These are phyloP conservation scores for Fusarium devonianum DNA, from an alignment of 2,329 filamentous ascomycete species.

Conservation along the genomic window DNA sequence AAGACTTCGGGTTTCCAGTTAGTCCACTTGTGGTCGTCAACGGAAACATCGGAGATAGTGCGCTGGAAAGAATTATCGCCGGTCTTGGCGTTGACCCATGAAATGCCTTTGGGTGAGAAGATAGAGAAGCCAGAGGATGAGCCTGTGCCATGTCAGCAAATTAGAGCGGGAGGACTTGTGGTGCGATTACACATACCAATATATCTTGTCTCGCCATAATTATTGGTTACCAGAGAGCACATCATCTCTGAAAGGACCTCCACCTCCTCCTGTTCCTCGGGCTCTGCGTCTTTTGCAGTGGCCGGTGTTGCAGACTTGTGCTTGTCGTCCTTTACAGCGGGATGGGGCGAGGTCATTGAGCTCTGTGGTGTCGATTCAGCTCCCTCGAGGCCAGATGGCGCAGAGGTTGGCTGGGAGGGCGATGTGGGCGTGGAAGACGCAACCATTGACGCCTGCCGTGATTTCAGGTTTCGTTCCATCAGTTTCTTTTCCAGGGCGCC, in stretches of 20 bases:
- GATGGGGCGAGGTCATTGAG: constrained; percentile 60
- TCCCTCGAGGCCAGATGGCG: constrained; percentile 48
- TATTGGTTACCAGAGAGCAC: constrained; percentile 96
- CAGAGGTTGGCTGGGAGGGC: constrained; percentile 56
- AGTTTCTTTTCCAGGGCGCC: constrained; percentile 84
- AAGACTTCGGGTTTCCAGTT: constrained; percentile 99
- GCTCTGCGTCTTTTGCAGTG: constrained; percentile 35
- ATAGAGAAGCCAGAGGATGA: constrained; percentile 98
- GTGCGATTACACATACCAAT: constrained; percentile 87
- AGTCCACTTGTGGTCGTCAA: constrained; percentile 94
- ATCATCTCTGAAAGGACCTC: constrained; percentile 96
- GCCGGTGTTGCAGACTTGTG: constrained; percentile 40
- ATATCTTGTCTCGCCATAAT: constrained; percentile 92
- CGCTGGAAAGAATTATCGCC: constrained; percentile 94
- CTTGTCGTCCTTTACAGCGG: constrained; percentile 49
- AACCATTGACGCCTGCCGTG: constrained; percentile 58
- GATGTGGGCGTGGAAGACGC: constrained; percentile 59
- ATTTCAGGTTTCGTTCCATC: constrained; percentile 62
- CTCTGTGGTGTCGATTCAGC: constrained; percentile 59
- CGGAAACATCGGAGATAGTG: constrained; percentile 91
- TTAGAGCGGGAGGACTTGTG: not conserved
- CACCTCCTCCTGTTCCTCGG: constrained; percentile 66
- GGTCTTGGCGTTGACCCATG: constrained; percentile 98
- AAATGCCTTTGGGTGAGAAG: constrained; percentile 96
- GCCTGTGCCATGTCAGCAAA: constrained; percentile 58